Evolutionary conservation across 2,329 filamentous ascomycete species (phyloP), one percentile per base, ranked within the genome.

Genomic region (Diplocarpon rosae): DNA sequence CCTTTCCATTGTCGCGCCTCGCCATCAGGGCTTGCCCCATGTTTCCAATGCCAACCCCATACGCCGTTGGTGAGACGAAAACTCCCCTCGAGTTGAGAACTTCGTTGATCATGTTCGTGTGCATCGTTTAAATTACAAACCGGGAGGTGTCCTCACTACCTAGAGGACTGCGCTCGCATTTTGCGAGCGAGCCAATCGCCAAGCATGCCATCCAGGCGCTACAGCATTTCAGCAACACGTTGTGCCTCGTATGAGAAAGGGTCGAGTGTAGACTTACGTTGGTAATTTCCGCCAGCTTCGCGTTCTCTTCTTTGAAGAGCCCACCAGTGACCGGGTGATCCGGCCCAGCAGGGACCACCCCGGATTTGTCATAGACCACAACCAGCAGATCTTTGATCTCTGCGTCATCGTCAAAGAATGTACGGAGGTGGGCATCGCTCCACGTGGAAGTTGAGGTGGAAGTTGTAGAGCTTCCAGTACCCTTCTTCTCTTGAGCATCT

Each of bases 321-420:
- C 79, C 76, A 12, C 78, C 78, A 40, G 84, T 86, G 36, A 94
- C 72, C 0, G 90, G 90, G 62, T 96, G 89, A 46, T 95, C 86
- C n/a, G 76, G 74, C 1, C 83, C 78, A 7, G 83, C 85, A 14
- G 87, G 84, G 34, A 79, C 75, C 13, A 93, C 80, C 47, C 89
- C 85, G 12, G 80, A 84, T 62, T 89, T 95, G 65, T 96, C 89
- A 60, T 95, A 89, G 24, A 98, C 87, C 49, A 98, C 84, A 31
- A 89, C 75, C 41, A 96, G 73, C 61, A 96, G 75, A 61, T 98
- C 90, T 40, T 86, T 78, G 54, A 98, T 87, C 51, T 95, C 87
- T 29, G 81, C 80, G 49, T 86, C 80, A 54, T 92, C 87, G 54
- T 96, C 90, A 57, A 96, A 83, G 65, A 95, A 98, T 12, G 85